Evolutionary conservation across 2,329 filamentous ascomycete genomes (phyloP).

Genomic region (Leptographium wingfieldii): DNA sequence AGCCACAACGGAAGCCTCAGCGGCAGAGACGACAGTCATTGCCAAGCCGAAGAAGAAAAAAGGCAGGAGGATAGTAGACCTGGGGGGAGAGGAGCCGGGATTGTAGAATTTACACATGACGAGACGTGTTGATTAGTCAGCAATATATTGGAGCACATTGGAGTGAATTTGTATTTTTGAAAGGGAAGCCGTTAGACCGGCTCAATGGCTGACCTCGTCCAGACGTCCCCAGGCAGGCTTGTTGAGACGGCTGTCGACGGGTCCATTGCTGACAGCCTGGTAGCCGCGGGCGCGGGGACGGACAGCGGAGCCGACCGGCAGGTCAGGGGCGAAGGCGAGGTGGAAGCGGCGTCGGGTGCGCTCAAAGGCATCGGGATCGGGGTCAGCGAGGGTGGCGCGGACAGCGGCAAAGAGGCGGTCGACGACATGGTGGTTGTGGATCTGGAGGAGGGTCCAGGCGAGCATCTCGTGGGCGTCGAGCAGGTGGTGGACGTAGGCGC

Average conservation of each 20-base stretch:
- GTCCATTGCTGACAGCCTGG: constrained; percentile 60
- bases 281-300: constrained; percentile 74
- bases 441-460: constrained; percentile 81
- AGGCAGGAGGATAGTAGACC: constrained; percentile 13
- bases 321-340: constrained; percentile 49
- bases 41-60: constrained; percentile 19
- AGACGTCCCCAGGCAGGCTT: constrained; percentile 47
- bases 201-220: constrained; percentile 18
- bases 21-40: constrained; percentile 33
- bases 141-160: no score
- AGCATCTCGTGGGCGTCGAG: constrained; percentile 91
- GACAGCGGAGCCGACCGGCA: constrained; percentile 64
- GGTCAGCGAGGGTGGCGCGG: constrained; percentile 46
- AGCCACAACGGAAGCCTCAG: neutral
- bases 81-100: constrained; percentile 4
- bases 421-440: constrained; percentile 75
- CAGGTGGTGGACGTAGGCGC: constrained; percentile 79
- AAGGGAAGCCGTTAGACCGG: no score
- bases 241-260: constrained; percentile 51
- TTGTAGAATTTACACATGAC: neutral
- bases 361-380: constrained; percentile 44
- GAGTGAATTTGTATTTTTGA: no score
- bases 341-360: constrained; percentile 29
- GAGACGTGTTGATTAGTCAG: no score
- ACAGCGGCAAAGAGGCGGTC: constrained; percentile 61